Evolutionary conservation across 371 early-diverging fungal species (phyloP).

Genomic region (Mucor velutinosus): DNA sequence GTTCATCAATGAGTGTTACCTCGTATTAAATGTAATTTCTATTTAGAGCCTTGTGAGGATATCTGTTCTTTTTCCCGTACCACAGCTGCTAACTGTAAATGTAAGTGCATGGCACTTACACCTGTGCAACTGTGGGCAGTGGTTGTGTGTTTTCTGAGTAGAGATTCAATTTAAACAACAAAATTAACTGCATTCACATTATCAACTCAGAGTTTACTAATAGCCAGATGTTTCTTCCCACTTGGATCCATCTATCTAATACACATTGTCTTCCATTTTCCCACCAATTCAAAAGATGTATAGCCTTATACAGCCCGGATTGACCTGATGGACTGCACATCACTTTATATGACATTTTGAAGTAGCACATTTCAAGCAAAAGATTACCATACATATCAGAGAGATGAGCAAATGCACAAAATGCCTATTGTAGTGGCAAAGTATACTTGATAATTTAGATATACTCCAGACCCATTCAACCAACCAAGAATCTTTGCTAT

Average conservation of each 20-base stretch:
- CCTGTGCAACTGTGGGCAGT: not conserved
- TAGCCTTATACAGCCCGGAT: not conserved
- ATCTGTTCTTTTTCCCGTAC: not conserved
- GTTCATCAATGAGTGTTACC: not conserved
- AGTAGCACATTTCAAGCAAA: no score
- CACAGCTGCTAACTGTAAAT: not conserved
- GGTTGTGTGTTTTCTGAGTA: not conserved
- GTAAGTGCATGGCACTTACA: not conserved
- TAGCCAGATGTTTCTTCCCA: not conserved
- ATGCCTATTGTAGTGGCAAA: not conserved
- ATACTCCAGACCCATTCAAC: not conserved
- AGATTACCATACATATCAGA: no score
- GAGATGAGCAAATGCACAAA: no score
- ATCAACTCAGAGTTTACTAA: not conserved
- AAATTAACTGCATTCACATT: not conserved
- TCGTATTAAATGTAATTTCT: not conserved
- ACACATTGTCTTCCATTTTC: not conserved
- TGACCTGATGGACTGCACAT: not conserved
- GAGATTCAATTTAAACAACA: not conserved
- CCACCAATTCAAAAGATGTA: not conserved
- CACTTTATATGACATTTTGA: no score
- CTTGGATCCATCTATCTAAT: not conserved
- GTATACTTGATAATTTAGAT: not conserved
- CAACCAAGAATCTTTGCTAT: not conserved
- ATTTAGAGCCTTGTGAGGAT: not conserved